Evolutionary conservation across 2,329 filamentous ascomycete species (phyloP), one percentile per base, ranked within the genome.

Genomic region (Claviceps purpurea): DNA sequence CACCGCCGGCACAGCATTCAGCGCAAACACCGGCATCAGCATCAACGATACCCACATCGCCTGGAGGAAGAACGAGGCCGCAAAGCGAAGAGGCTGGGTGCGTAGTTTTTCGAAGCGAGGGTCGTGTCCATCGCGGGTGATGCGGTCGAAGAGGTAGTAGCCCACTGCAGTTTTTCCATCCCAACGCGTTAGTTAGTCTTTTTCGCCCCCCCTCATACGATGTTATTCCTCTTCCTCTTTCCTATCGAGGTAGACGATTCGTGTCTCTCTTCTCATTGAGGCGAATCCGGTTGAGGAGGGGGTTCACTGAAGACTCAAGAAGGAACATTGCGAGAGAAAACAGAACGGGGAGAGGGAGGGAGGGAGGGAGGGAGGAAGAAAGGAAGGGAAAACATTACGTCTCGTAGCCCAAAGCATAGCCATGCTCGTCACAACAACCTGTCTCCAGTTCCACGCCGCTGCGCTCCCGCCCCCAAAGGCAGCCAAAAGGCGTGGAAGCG

Each of bases 11-110:
- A 84, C 73, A 6, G 78, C 70, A 64, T 85, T 86, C 51, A 85
- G 61, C 2, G 80, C 76, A 5, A 85, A 67, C 8, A 87, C 75
- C 11, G 84, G 83, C 58, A 84, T 70, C 4, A 84, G 70, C 62
- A 79, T 82, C n/a, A 85, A 69, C 2, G 78, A 78, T 2, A 86
- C 79, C 83, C 82, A 87, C 0, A 75, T 73, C 6, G 82, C 82
- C 64, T 87, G 83, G 3, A 75, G 77, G 50, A 68, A 55, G 55
- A 68, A 75, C 14, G 68, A 66, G 45, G 45, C 61, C 2, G 62
- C 57, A 58, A 74, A 73, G 49, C 60, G 62, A 22, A 56, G 52
- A 0, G 68, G 64, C 1, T 64, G 63, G 13, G 59, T 60, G 55
- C 68, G 69, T 53, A 74, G 68, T 46, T 60, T 53, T 52, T 73